A percentile compares a stretch with the other conserved stretches of the same genome.
Evolutionary conservation across 139 green algal species (phyloP).

Genomic region (Dunaliella primolecta): DNA sequence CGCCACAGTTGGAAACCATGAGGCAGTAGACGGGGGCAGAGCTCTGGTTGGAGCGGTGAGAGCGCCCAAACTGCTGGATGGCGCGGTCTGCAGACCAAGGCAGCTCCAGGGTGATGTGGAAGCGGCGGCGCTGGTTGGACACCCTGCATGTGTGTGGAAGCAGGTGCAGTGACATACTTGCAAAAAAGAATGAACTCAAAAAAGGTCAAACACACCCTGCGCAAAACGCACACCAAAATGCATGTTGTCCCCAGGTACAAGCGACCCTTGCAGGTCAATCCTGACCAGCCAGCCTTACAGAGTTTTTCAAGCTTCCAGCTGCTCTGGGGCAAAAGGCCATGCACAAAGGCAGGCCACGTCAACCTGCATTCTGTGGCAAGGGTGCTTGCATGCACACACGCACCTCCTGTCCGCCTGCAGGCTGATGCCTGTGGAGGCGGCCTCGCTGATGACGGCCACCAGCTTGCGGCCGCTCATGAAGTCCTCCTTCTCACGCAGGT

Average conservation of each 20-base stretch:
- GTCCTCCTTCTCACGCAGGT: constrained; percentile 66
- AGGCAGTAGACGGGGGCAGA: constrained; percentile 69
- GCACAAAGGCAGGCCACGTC: too few relatives aligned
- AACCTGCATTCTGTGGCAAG: too few relatives aligned
- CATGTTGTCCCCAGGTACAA: too few relatives aligned
- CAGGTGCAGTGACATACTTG: background rate
- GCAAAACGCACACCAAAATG: too few relatives aligned
- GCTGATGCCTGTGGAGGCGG: constrained; percentile 78
- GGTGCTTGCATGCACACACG: too few relatives aligned
- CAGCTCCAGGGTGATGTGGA: constrained; percentile 86
- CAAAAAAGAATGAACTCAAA: too few relatives aligned
- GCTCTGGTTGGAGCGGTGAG: constrained; percentile 67
- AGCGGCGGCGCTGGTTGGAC: constrained; percentile 61
- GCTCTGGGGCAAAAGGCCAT: too few relatives aligned
- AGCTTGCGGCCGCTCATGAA: constrained; percentile 66
- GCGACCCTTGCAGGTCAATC: too few relatives aligned
- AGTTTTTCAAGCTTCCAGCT: too few relatives aligned
- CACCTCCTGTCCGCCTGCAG: constrained; percentile 69
- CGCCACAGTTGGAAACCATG: constrained; percentile 54
- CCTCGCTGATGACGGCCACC: constrained; percentile 74
- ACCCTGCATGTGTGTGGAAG: constrained; percentile 4
- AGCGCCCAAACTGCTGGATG: constrained; percentile 83
- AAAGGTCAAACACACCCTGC: too few relatives aligned
- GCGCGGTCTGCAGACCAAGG: constrained; percentile 73
- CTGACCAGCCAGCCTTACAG: too few relatives aligned